Conservation (phyloP, 78 protist species). For the Dictyostelium capitatum region DNA sequence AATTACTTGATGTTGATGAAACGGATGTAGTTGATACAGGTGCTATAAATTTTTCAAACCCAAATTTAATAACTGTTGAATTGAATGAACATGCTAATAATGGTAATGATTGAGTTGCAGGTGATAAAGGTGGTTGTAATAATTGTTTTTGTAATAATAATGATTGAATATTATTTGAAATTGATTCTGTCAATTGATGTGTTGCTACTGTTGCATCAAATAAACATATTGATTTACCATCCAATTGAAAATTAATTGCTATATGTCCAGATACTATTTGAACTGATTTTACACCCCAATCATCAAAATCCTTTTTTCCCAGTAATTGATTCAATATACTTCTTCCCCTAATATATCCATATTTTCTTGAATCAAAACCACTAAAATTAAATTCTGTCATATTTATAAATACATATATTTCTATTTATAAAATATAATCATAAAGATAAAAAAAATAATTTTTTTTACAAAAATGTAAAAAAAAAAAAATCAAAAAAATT, state of each 20-base stretch:
- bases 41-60: constrained; percentile 18
- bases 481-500: too few relatives aligned
- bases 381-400: constrained; percentile 2
- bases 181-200: constrained; percentile 25
- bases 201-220: constrained; percentile 38
- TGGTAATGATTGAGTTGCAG: constrained; percentile 15
- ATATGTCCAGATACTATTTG: constrained; percentile 53
- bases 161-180: background rate
- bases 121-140: constrained; percentile 33
- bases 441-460: too few relatives aligned
- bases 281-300: constrained; percentile 44
- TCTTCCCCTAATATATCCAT: constrained; percentile 78
- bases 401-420: too few relatives aligned
- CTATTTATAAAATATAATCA: too few relatives aligned
- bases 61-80: constrained; percentile 18
- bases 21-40: background rate
- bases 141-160: constrained; percentile 4
- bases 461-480: too few relatives aligned
- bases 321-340: constrained; percentile 33
- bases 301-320: background rate
- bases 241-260: constrained; percentile 37
- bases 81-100: constrained; percentile 56
- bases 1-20: background rate
- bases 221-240: constrained; percentile 31
- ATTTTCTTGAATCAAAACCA: constrained; percentile 63